Evolutionary conservation across 768 basidiomycete genomes (phyloP), one percentile per base, ranked within the genome.

Genomic region (Tricholoma flavovirens): DNA sequence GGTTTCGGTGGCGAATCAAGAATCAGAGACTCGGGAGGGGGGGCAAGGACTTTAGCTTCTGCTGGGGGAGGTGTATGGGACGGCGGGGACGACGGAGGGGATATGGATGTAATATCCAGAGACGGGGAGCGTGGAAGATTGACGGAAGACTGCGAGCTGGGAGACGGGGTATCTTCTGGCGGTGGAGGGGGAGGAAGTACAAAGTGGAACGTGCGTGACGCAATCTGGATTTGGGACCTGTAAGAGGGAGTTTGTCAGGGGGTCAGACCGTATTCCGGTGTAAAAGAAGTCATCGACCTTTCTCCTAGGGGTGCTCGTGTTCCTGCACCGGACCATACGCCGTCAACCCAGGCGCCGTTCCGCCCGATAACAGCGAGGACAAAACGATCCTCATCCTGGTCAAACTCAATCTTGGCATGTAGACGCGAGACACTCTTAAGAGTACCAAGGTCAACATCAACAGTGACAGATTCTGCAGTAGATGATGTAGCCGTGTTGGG

Each of bases 261-360:
- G 49, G 48, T 51, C 49, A 38, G 49, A 57, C 38, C 56, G 32
- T 51, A 48, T 40, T 30, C 59, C 56, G 55, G 42, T 50, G 32
- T 29, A 56, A 21, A 56, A 22, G 5, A 8, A 32, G 14, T 10
- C 51, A 64, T 66, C 50, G 56, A 93, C 96, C 91, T 81, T 69
- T 93, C 91, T 35, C 86, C 78, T 19, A 99, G 75, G 29, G 89
- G 82, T n/a, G 93, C 88, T 58, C 86, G 83, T 58, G 88, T 87
- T 14, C 95, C 93, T 60, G 90, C 87, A 10, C 88, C 89, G 49
- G 86, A 86, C 90, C 95, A 99, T n/a, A 90, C 84, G 29, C 94
- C 95, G 61, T 98, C 94, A 4, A 99, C 93, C 89, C 95, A 98
- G 15, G 94, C 94, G 11, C 97, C 97, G 64, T 99, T 98, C 56